A percentile compares a stretch with the other conserved stretches of the same genome.
Evolutionary conservation across 1,284 basidiomycete genomes (phyloP).

Genomic region (Ganoderma boninense): DNA sequence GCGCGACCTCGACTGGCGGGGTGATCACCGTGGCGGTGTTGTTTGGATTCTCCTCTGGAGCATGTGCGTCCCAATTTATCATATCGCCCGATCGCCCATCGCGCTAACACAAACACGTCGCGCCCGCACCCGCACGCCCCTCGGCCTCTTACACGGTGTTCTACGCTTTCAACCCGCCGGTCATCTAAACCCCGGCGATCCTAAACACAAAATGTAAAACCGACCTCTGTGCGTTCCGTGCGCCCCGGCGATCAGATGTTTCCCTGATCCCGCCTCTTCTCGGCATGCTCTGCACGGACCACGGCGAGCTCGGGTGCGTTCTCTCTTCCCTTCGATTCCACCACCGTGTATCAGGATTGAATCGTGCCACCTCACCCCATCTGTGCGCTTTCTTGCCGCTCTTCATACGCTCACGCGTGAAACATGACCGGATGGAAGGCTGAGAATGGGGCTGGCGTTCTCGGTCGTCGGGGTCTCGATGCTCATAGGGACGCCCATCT

Average conservation of each 20-base stretch:
- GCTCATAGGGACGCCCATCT: constrained; percentile 57
- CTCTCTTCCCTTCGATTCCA: constrained; percentile 12
- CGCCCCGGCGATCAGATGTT: constrained; percentile 48
- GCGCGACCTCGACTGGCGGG: constrained; percentile 46
- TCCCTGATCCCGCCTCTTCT: constrained; percentile 59
- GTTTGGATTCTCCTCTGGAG: constrained; percentile 60
- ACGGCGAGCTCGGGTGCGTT: constrained; percentile 55
- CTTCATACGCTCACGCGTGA: constrained; percentile 1
- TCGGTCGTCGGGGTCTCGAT: constrained; percentile 55
- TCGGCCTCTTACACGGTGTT: constrained; percentile 3
- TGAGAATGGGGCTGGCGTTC: constrained; percentile 62
- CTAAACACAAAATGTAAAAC: not conserved
- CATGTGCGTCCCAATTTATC: constrained; percentile 46
- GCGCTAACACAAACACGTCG: constrained; percentile 12
- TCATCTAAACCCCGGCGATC: constrained; percentile 4
- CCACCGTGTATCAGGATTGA: not conserved
- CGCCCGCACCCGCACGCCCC: not conserved
- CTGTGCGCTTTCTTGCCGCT: not conserved
- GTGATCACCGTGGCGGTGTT: constrained; percentile 51
- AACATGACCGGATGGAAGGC: constrained; percentile 39
- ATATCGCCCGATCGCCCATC: not conserved
- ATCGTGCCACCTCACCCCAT: not conserved
- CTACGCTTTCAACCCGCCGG: constrained; percentile 1
- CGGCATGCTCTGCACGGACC: constrained; percentile 49
- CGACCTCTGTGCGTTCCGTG: not conserved